phyloP scores from a whole-genome alignment of 176 grass and related monocot species.

The Cymbopogon citratus region DNA sequence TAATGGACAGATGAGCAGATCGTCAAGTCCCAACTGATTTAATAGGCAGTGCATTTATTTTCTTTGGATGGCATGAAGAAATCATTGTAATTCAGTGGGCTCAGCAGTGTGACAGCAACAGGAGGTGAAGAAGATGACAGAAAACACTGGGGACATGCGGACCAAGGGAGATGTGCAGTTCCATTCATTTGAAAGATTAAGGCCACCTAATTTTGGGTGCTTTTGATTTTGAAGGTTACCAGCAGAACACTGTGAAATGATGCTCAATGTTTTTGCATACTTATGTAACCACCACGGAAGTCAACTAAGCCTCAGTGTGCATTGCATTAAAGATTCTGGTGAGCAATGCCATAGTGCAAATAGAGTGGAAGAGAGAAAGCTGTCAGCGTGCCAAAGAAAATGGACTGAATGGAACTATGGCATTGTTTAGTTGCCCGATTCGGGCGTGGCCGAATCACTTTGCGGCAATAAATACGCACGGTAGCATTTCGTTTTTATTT shows the following conservation, averaged over 20 bases:
- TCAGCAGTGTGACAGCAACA: slow-evolving; percentile 18
- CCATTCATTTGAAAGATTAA: slow-evolving; percentile 33
- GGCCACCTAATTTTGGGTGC: slow-evolving; percentile 11
- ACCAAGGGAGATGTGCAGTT: slow-evolving; percentile 25
- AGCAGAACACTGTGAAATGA: background rate
- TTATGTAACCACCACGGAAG: background rate
- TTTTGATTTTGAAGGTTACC: slow-evolving; percentile 4
- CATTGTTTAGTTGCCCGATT: too few species aligned
- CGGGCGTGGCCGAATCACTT: too few species aligned
- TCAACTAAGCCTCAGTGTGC: background rate
- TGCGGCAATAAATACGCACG: too few species aligned
- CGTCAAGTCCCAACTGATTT: slow-evolving; percentile 21
- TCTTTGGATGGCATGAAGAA: slow-evolving; percentile 1
- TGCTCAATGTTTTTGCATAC: background rate
- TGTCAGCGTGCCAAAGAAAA: background rate
- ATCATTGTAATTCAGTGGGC: slow-evolving; percentile 22
- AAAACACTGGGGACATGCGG: slow-evolving; percentile 1
- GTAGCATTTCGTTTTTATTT: too few species aligned
- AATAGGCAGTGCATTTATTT: background rate
- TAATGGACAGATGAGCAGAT: background rate
- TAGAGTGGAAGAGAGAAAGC: background rate
- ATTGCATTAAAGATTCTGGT: background rate
- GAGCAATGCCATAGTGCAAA: background rate
- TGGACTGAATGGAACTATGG: background rate
- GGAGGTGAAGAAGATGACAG: background rate